Base-by-base conservation (phyloP, 352 stramenopile species). In the Globisporangium acanthophoron region DNA sequence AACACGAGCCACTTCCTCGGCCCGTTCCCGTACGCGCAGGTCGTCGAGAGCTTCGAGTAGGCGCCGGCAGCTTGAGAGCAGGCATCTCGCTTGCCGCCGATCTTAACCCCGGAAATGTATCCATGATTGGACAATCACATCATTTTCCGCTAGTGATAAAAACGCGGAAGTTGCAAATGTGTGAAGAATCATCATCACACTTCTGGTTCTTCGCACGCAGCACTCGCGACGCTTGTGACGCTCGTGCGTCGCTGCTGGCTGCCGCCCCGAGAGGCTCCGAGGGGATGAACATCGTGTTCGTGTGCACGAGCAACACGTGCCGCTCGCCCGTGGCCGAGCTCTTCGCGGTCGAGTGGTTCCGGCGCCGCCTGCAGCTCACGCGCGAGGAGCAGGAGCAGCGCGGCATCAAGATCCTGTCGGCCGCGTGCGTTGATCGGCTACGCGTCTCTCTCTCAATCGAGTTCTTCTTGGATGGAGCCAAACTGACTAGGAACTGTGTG, bases 271-370 rank as follows among this genome's bases (percentile, higher is more conserved):
- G 37, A 45, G 40, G 24, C 24, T 27, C 24, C 24, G 24, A 27
- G 24, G 24, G 24, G 21, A 90, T 90, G 80, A 85, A 90, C 66
- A 71, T 94, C 33, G 64, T 94, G 53, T 94, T 94, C 47, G 81
- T 92, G 49, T 94, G 84, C 70, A 90, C 84, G 37, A 91, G 84
- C 69, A 94, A 94, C 67, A 92, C 81, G 54, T 92, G 81, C 59
- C 79, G 84, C 40, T 94, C 84, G 47, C 80, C 84, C 5, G 80
- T 90, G 49, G 78, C 81, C 0, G 81, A 94, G 70, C 61, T 78
- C 31, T 89, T 92, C 45, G 78, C 84, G 6, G 74, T 91, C 53
- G 78, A 94, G 54, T 94, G 84, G 78, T 80, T 94, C 51, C 76
- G 77, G 41, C 79, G 77, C 27, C 74, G 78, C 33, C 67, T 88